Base-by-base conservation (phyloP, 441 rosid species). In the Francoa sonchifolia region DNA sequence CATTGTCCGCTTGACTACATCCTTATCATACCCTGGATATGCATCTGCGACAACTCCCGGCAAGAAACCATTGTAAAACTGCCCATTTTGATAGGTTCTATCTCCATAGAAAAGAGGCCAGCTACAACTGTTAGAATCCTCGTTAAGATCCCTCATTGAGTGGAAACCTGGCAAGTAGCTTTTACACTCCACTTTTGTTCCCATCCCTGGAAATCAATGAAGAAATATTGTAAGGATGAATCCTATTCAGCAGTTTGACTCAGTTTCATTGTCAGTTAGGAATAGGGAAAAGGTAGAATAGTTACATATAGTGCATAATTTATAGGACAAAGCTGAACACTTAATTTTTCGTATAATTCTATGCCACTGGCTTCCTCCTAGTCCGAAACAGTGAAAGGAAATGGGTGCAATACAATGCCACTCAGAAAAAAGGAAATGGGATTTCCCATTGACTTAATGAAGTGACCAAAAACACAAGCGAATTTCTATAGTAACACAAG, bases 61-160 rank as follows among this genome's bases (percentile, higher is more conserved):
- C 8, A 63, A 44, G 59, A 62, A 63, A 38, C 73, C 73, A 52
- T 69, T 77, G 55, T 55, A 77, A 62, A 55, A 74, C 35, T 69
- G 90, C 57, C 77, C 77, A 65, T 63, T 80, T 27, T 62, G 19
- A 2, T 67, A 72, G 36, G 63, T 44, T 54, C 61, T 68, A 60
- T 77, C 93, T 42, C 64, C 71, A 50, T 62, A 72, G 46, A 58
- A 68, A 15, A 57, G 60, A 27, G 88, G 82, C 95, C 92, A 87
- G 63, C 74, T 68, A 66, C 69, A 80, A 55, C 73, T 58, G 56
- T 72, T 82, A 42, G 84, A 76, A 42, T 92, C 86, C 54, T 80
- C 78, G 53, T 75, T 79, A 42, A 75, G 79, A 72, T 83, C 94
- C 72, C 88, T 72, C 94, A 87, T 83, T 64, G 82, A 69, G 65